These are phyloP conservation scores for Gastrodia elata DNA, from an alignment of 106 monocot genomes.

Conservation along the genomic window DNA sequence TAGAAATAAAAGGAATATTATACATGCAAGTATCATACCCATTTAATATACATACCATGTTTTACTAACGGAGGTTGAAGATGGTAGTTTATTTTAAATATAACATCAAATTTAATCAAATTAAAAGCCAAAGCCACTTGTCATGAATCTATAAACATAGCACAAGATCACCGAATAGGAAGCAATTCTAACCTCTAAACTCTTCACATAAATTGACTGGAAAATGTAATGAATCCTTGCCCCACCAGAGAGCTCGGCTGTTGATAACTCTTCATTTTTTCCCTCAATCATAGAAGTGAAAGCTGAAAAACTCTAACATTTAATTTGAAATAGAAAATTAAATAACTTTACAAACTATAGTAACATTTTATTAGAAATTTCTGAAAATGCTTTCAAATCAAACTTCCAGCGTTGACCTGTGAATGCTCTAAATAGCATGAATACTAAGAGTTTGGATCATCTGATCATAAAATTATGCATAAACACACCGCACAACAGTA, in stretches of 20 bases:
- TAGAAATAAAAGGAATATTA: no score
- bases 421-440: no score
- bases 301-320: slow-evolving; percentile 34
- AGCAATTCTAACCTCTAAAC: slow-evolving; percentile 63
- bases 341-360: not conserved
- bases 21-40: no score
- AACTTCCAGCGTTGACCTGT: no score
- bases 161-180: not conserved
- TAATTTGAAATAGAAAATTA: not conserved
- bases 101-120: not conserved
- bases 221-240: slow-evolving; percentile 98
- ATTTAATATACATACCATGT: no score
- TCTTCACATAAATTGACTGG: slow-evolving; percentile 95
- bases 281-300: slow-evolving; percentile 95
- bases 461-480: no score
- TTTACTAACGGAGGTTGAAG: no score
- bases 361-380: not conserved
- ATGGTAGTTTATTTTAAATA: no score
- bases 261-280: slow-evolving; percentile 93
- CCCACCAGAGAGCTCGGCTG: slow-evolving; percentile 84
- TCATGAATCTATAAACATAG: not conserved
- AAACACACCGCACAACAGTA: no score
- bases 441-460: no score
- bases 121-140: not conserved
- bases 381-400: not conserved